These are phyloP conservation scores for Hepatocystis sp. DNA, from an alignment of 169 alveolate genomes.

Conservation along the genomic window DNA sequence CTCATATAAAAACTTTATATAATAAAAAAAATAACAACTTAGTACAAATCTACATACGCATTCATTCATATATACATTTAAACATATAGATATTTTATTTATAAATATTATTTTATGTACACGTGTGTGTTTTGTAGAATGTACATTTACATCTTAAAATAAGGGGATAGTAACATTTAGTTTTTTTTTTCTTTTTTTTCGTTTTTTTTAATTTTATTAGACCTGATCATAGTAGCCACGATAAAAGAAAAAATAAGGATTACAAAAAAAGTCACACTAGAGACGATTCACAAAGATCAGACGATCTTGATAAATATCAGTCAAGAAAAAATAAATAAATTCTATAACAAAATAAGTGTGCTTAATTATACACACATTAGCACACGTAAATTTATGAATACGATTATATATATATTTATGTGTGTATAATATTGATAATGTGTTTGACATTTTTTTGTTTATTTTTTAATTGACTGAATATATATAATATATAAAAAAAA, in stretches of 20 bases:
- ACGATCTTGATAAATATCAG: slow-evolving; percentile 16
- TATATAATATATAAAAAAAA: slow-evolving; percentile 9
- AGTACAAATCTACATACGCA: no score
- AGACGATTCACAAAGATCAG: slow-evolving; percentile 42
- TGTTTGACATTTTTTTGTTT: slow-evolving; percentile 16
- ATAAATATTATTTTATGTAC: no score
- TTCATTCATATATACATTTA: no score
- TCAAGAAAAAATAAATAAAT: slow-evolving; percentile 37
- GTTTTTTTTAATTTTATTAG: slow-evolving; percentile 7
- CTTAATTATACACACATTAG: background rate
- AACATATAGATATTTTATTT: no score
- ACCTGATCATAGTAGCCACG: slow-evolving; percentile 42
- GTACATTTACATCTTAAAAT: no score
- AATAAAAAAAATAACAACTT: no score
- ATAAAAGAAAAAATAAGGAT: slow-evolving; percentile 12
- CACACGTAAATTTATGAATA: background rate
- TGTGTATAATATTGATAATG: slow-evolving; percentile 6
- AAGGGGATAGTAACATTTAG: no score
- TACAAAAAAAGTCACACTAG: slow-evolving; percentile 27
- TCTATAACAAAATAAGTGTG: background rate
- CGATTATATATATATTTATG: slow-evolving; percentile 8
- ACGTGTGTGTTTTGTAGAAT: background rate
- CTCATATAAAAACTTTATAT: no score
- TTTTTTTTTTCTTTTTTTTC: slow-evolving; percentile 17
- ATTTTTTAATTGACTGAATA: slow-evolving; percentile 10